These are phyloP conservation scores for Cladosporium halotolerans DNA, from an alignment of 2,329 filamentous ascomycete genomes.

Conservation along the genomic window DNA sequence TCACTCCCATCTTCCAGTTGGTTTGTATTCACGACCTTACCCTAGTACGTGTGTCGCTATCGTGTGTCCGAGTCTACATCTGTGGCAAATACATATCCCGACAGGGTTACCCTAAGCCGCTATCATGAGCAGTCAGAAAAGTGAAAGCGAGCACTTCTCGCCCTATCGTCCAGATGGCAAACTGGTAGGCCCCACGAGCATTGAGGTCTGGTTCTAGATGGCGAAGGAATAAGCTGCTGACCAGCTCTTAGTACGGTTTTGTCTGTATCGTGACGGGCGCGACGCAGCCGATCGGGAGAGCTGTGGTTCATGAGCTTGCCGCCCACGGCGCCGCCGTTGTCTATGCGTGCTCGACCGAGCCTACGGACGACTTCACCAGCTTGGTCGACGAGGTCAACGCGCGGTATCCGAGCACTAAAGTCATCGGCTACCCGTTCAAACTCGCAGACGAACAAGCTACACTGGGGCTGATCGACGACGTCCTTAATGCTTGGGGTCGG, in stretches of 20 bases:
- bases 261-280: conserved; percentile 60
- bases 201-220: not conserved
- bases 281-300: conserved; percentile 53
- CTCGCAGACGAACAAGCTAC: conserved; percentile 55
- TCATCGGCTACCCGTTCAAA: conserved; percentile 57
- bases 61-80: too few relatives aligned
- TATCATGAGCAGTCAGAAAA: not conserved
- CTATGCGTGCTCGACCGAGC: conserved; percentile 47
- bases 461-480: conserved; percentile 55
- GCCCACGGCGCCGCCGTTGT: conserved; percentile 60
- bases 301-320: conserved; percentile 55
- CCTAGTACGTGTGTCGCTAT: too few relatives aligned
- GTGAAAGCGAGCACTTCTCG: conserved; percentile 43
- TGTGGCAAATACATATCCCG: too few relatives aligned
- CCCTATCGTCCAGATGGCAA: conserved; percentile 54
- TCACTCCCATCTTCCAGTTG: too few relatives aligned
- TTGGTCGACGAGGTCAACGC: conserved; percentile 40
- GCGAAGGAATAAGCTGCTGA: not conserved
- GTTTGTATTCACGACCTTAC: too few relatives aligned
- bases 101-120: too few relatives aligned
- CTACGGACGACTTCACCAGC: conserved; percentile 36
- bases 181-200: conserved; percentile 25
- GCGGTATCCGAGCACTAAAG: conserved; percentile 50
- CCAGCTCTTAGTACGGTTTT: conserved; percentile 47
- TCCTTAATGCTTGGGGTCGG: conserved; percentile 53